These are phyloP conservation scores for Solanum pinnatisectum DNA, from an alignment of 257 asterid genomes.

Conservation along the genomic window DNA sequence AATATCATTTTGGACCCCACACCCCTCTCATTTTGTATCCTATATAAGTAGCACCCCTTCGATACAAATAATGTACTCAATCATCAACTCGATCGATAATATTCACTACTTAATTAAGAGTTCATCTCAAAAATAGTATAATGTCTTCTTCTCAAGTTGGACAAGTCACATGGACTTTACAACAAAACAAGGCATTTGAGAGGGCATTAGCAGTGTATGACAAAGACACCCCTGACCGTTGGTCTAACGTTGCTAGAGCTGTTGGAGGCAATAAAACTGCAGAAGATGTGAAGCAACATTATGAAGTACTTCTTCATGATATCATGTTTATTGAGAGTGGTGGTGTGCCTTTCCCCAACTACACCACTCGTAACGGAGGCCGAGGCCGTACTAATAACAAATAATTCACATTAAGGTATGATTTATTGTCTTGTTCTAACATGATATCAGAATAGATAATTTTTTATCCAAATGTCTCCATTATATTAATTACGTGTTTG, in stretches of 20 bases:
- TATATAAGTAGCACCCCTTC: conserved; percentile 10
- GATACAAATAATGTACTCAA: conserved; percentile 3
- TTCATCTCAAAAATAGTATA: not conserved
- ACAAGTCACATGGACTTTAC: conserved; percentile 37
- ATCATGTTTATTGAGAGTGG: conserved; percentile 53
- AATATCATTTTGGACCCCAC: conserved; percentile 4
- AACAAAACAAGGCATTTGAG: conserved; percentile 79
- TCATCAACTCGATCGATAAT: not conserved
- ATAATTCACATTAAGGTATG: not conserved
- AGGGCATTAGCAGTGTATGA: conserved; percentile 64
- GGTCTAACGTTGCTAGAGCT: conserved; percentile 71
- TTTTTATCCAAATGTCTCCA: not conserved
- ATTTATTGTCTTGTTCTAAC: not conserved
- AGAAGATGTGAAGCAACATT: conserved; percentile 65
- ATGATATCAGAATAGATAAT: not conserved
- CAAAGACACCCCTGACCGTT: conserved; percentile 68
- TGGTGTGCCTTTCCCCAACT: conserved; percentile 51
- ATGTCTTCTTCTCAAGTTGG: not conserved
- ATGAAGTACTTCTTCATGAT: conserved; percentile 51
- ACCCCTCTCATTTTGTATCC: not conserved
- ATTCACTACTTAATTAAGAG: not conserved
- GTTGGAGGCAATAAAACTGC: conserved; percentile 53
- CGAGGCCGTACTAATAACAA: not conserved
- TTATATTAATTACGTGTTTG: not conserved
- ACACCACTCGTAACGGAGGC: conserved; percentile 7